These are phyloP conservation scores for Acanthamoeba sp. DNA, from an alignment of 208 protist genomes.

Conservation along the genomic window DNA sequence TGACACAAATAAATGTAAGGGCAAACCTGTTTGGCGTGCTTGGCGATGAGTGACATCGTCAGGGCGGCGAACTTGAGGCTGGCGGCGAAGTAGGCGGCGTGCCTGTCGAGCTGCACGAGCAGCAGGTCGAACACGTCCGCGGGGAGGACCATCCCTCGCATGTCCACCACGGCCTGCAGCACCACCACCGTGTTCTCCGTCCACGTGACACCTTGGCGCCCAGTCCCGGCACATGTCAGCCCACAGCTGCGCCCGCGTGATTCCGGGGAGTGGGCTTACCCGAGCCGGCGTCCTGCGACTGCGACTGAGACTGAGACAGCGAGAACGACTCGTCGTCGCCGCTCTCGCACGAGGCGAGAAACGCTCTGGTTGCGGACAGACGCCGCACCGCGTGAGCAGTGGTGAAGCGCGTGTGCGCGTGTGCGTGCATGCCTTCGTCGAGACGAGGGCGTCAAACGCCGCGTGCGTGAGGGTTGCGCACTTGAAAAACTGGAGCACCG, in stretches of 20 bases:
- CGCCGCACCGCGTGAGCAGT: background rate
- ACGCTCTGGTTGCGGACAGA: background rate
- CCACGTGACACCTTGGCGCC: background rate
- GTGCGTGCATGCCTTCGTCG: too few relatives aligned
- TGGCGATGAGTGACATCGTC: background rate
- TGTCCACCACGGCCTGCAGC: slow-evolving; percentile 8
- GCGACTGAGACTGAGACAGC: background rate
- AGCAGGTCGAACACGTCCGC: background rate
- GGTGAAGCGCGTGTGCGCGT: too few relatives aligned
- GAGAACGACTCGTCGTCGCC: slow-evolving; percentile 37
- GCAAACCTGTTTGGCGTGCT: background rate
- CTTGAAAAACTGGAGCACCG: slow-evolving; percentile 37
- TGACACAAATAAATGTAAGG: too few relatives aligned
- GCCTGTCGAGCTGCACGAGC: slow-evolving; percentile 6
- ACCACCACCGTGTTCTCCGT: slow-evolving; percentile 10
- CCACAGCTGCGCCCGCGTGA: background rate
- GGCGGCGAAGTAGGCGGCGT: background rate
- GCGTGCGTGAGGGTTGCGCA: background rate
- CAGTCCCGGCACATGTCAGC: background rate
- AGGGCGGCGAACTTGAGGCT: slow-evolving; percentile 39
- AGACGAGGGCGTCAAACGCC: too few relatives aligned
- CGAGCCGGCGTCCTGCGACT: slow-evolving; percentile 9
- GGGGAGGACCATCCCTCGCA: background rate
- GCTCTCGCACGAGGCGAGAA: background rate
- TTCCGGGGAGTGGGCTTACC: background rate